Conservation (phyloP, 805 yeast species). For the Ogataea saltuana region DNA sequence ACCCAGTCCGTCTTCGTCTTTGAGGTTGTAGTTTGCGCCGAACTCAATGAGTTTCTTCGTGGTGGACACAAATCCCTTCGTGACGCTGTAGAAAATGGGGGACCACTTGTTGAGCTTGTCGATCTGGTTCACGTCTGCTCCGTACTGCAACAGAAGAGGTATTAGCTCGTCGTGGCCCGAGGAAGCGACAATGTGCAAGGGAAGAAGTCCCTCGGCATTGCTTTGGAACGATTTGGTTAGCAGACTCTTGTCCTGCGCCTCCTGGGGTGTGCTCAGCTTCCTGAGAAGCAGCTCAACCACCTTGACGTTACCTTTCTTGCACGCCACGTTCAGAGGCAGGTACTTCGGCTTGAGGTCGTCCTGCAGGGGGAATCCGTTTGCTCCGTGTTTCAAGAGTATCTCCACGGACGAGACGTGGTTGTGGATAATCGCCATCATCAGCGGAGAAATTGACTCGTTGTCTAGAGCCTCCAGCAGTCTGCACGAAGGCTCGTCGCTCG, state of each 20-base stretch:
- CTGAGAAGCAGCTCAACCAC: slow-evolving; percentile 65
- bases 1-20: slow-evolving; percentile 77
- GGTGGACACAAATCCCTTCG: slow-evolving; percentile 74
- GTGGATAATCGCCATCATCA: slow-evolving; percentile 74
- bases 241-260: slow-evolving; percentile 29
- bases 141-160: slow-evolving; percentile 65
- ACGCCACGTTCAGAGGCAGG: slow-evolving; percentile 81
- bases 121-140: slow-evolving; percentile 71
- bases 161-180: slow-evolving; percentile 75
- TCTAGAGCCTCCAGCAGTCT: slow-evolving; percentile 54
- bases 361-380: slow-evolving; percentile 48
- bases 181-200: slow-evolving; percentile 85
- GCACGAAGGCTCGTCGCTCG: slow-evolving; percentile 31
- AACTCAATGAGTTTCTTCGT: slow-evolving; percentile 67
- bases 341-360: slow-evolving; percentile 61
- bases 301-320: slow-evolving; percentile 75
- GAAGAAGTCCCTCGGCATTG: slow-evolving; percentile 86
- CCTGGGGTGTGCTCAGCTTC: slow-evolving; percentile 30
- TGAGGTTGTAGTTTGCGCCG: slow-evolving; percentile 67
- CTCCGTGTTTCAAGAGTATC: slow-evolving; percentile 50
- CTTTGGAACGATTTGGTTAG: slow-evolving; percentile 50
- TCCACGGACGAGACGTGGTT: slow-evolving; percentile 57
- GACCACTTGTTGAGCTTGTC: slow-evolving; percentile 94
- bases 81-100: slow-evolving; percentile 86
- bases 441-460: slow-evolving; percentile 78